Percentiles rank a stretch among this genome's conserved stretches.
phyloP scores from a whole-genome alignment of 202 grass and related monocot species.

The Eragrostis tef region DNA sequence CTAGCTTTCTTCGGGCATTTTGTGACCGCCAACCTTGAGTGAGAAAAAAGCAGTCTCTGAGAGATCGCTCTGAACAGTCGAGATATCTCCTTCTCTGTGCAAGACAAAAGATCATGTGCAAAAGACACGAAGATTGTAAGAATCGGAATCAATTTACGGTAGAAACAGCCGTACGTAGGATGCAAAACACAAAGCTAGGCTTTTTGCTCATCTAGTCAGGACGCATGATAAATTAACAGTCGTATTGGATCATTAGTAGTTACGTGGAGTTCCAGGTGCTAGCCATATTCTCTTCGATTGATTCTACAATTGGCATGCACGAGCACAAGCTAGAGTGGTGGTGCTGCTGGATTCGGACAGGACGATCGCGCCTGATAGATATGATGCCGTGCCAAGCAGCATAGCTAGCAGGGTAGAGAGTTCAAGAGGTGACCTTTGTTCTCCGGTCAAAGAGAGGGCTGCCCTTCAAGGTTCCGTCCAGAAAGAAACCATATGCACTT shows the following conservation, averaged over 20 bases:
- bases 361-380: constrained; percentile 47
- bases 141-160: not conserved
- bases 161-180: not conserved
- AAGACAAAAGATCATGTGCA: constrained; percentile 30
- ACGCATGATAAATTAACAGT: not conserved
- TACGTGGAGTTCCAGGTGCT: constrained; percentile 35
- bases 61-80: not conserved
- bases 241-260: not conserved
- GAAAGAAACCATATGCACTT: not conserved
- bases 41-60: not conserved
- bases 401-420: constrained; percentile 1
- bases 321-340: constrained; percentile 41
- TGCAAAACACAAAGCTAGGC: constrained; percentile 17
- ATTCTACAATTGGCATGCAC: constrained; percentile 48
- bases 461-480: not conserved
- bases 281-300: constrained; percentile 28
- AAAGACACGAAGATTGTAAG: constrained; percentile 12
- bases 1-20: constrained; percentile 16
- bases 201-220: constrained; percentile 50
- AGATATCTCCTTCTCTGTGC: not conserved
- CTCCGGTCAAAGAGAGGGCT: not conserved
- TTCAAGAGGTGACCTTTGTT: not conserved
- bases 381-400: constrained; percentile 36
- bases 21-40: not conserved
- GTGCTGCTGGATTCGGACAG: constrained; percentile 45